phyloP scores from a whole-genome alignment of 495 filamentous ascomycete species.

The Penicillium manginii region DNA sequence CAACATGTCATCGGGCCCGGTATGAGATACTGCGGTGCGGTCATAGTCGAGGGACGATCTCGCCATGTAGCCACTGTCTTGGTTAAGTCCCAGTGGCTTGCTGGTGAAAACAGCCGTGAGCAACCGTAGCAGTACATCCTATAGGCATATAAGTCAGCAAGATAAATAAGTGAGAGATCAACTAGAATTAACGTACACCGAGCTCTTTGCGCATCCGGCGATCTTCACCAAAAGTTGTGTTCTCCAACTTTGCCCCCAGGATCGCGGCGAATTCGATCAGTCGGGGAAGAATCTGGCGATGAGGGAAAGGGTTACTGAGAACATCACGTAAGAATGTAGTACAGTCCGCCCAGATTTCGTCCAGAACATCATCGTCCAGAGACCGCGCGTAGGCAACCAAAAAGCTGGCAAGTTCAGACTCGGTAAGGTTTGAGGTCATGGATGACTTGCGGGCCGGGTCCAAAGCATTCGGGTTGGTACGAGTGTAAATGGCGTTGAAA shows the following conservation, averaged over 20 bases:
- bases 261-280: constrained; percentile 88
- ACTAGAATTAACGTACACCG: constrained; percentile 61
- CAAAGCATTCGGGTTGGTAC: constrained; percentile 81
- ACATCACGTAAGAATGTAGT: constrained; percentile 89
- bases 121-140: constrained; percentile 89
- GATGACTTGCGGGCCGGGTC: constrained; percentile 83
- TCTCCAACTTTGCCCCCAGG: constrained; percentile 90
- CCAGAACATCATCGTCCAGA: constrained; percentile 96
- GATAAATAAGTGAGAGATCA: neutral
- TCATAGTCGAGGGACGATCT: constrained; percentile 52
- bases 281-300: constrained; percentile 85
- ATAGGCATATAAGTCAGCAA: constrained; percentile 26
- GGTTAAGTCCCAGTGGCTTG: constrained; percentile 66
- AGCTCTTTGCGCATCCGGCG: constrained; percentile 91
- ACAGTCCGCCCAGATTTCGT: constrained; percentile 97
- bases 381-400: constrained; percentile 86
- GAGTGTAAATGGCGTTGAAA: constrained; percentile 94
- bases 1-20: constrained; percentile 73
- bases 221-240: constrained; percentile 97
- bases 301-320: constrained; percentile 90
- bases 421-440: constrained; percentile 78
- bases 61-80: constrained; percentile 44
- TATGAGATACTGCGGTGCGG: constrained; percentile 40
- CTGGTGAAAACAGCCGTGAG: constrained; percentile 91
- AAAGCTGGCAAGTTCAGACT: constrained; percentile 83